Conservation (phyloP, 2,329 filamentous ascomycete species). For the Colletotrichum kahawae region DNA sequence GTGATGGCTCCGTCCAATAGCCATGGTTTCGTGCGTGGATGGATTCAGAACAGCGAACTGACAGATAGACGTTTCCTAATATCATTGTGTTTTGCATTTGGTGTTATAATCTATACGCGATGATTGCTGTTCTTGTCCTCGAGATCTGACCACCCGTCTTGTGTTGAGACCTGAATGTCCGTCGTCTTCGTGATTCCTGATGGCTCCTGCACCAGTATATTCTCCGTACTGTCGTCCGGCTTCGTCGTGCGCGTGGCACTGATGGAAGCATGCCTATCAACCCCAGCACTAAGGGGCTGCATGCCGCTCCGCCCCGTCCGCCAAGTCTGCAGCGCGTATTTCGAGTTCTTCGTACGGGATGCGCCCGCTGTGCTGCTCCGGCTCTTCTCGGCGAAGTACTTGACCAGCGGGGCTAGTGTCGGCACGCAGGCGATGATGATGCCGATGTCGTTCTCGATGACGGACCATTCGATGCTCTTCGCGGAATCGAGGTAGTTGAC, state of each 20-base stretch:
- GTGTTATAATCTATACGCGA: too few relatives aligned
- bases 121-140: too few relatives aligned
- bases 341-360: neutral
- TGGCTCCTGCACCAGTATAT: neutral
- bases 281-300: slow-evolving; percentile 16
- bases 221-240: slow-evolving; percentile 11
- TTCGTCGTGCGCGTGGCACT: neutral
- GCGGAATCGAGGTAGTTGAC: slow-evolving; percentile 49
- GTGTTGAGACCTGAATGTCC: neutral
- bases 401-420: slow-evolving; percentile 48
- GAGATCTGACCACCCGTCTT: neutral
- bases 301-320: slow-evolving; percentile 24
- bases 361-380: slow-evolving; percentile 18
- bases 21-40: too few relatives aligned
- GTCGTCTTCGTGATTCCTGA: neutral
- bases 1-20: too few relatives aligned
- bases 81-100: too few relatives aligned
- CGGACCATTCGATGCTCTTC: slow-evolving; percentile 48
- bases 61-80: too few relatives aligned
- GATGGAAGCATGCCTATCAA: neutral
- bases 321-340: slow-evolving; percentile 31
- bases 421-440: slow-evolving; percentile 47
- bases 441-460: slow-evolving; percentile 49
- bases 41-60: too few relatives aligned
- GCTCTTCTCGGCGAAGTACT: slow-evolving; percentile 36